Conservation (phyloP, 306 rosid species). For the Argentina anserina region DNA sequence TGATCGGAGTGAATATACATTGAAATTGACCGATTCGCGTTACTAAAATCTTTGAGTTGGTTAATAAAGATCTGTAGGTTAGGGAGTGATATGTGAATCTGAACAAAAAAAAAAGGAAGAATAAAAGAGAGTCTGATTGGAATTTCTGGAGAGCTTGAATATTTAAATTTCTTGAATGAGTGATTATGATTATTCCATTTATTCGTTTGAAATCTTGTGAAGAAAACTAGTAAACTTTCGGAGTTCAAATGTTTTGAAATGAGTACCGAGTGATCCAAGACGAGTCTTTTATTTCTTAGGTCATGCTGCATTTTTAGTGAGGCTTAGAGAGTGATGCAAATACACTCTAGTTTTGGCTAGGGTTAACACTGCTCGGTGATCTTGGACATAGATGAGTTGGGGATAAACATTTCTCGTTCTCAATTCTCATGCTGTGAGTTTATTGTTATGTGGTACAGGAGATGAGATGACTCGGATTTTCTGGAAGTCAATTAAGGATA, state of each 20-base stretch:
- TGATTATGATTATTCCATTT: background rate
- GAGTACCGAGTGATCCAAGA: background rate
- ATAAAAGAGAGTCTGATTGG: background rate
- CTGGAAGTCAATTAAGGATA: conserved; percentile 94
- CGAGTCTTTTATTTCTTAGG: background rate
- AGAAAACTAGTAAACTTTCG: background rate
- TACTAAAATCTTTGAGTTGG: background rate
- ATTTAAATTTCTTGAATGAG: background rate
- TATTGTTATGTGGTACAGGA: conserved; percentile 46
- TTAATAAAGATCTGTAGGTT: background rate
- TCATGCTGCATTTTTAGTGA: background rate
- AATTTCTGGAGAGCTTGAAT: background rate
- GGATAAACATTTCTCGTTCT: background rate
- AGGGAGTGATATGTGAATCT: background rate
- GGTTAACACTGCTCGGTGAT: background rate
- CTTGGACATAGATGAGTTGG: background rate
- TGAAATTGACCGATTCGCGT: background rate
- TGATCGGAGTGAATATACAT: background rate
- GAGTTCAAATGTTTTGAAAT: background rate
- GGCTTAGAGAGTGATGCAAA: background rate
- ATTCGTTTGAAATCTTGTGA: background rate
- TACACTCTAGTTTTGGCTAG: too few species aligned
- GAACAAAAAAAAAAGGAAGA: background rate
- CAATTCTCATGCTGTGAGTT: conserved; percentile 1
- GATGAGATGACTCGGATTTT: conserved; percentile 97